Evolutionary conservation across 2,329 filamentous ascomycete genomes (phyloP).

Genomic region (Trichoderma lentiforme): DNA sequence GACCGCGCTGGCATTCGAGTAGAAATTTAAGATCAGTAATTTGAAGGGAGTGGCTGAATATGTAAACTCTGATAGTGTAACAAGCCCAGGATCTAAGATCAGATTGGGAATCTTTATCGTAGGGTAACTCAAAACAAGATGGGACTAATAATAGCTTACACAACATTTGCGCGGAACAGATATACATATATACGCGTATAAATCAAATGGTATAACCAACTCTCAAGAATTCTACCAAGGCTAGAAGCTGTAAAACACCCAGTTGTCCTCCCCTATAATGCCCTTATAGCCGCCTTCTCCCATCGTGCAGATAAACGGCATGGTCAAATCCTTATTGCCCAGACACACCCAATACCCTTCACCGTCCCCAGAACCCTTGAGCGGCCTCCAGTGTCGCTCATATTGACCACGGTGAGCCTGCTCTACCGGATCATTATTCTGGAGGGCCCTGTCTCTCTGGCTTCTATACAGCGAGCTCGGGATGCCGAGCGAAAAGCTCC

Average conservation of each 20-base stretch:
- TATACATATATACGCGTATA: background rate
- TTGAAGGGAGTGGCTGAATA: background rate
- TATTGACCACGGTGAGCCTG: slow-evolving; percentile 18
- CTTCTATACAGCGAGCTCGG: slow-evolving; percentile 24
- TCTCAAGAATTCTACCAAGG: background rate
- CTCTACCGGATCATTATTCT: slow-evolving; percentile 18
- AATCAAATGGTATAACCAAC: background rate
- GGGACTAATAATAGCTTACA: background rate
- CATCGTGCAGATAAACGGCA: slow-evolving; percentile 4
- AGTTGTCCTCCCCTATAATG: slow-evolving; percentile 6
- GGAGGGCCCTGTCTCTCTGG: slow-evolving; percentile 20
- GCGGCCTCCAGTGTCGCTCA: slow-evolving; percentile 26
- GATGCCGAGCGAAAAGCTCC: slow-evolving; percentile 24
- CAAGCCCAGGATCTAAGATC: background rate
- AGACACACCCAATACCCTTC: slow-evolving; percentile 29
- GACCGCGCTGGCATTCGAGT: background rate
- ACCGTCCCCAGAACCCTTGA: slow-evolving; percentile 17
- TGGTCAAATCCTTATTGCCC: slow-evolving; percentile 23
- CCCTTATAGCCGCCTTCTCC: background rate
- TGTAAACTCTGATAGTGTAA: background rate
- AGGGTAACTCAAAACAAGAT: background rate
- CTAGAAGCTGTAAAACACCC: slow-evolving; percentile 12
- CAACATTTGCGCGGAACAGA: background rate
- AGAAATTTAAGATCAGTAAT: background rate
- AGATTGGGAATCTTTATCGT: background rate